A percentile compares a stretch with the other conserved stretches of the same genome.
These are phyloP conservation scores for Harringtonia aguacate DNA, from an alignment of 2,329 filamentous ascomycete species.

Conservation along the genomic window DNA sequence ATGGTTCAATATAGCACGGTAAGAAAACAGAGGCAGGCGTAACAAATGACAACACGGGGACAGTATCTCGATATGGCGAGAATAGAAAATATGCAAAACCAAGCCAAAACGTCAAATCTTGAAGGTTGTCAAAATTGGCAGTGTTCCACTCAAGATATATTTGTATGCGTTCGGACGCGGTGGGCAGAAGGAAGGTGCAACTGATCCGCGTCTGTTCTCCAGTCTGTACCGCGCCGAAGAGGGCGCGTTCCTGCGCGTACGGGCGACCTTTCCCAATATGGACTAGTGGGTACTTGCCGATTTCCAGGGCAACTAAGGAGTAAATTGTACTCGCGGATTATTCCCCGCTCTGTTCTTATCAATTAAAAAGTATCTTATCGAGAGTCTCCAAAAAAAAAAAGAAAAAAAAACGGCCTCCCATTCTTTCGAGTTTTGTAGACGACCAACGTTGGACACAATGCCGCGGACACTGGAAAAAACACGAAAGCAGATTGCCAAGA, in stretches of 20 bases:
- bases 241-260: constrained; percentile 11
- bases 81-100: too few species aligned
- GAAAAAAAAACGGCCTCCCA: not conserved
- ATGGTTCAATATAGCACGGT: too few species aligned
- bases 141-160: too few species aligned
- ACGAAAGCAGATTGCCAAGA: constrained; percentile 82
- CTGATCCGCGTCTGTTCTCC: not conserved
- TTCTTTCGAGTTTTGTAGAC: not conserved
- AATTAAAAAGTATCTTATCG: not conserved
- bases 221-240: not conserved
- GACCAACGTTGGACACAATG: constrained; percentile 38
- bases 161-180: too few species aligned
- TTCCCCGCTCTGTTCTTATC: constrained; percentile 4
- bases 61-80: too few species aligned
- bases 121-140: too few species aligned
- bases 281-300: constrained; percentile 8
- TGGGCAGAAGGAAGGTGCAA: not conserved
- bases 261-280: not conserved
- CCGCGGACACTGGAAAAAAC: constrained; percentile 70
- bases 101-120: not conserved
- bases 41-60: too few species aligned
- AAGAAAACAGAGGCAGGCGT: too few species aligned
- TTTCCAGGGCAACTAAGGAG: constrained; percentile 12
- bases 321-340: too few species aligned
- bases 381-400: constrained; percentile 3